Evolutionary conservation across 768 basidiomycete species (phyloP).

Genomic region (Chalciporus sphaerocephalus): DNA sequence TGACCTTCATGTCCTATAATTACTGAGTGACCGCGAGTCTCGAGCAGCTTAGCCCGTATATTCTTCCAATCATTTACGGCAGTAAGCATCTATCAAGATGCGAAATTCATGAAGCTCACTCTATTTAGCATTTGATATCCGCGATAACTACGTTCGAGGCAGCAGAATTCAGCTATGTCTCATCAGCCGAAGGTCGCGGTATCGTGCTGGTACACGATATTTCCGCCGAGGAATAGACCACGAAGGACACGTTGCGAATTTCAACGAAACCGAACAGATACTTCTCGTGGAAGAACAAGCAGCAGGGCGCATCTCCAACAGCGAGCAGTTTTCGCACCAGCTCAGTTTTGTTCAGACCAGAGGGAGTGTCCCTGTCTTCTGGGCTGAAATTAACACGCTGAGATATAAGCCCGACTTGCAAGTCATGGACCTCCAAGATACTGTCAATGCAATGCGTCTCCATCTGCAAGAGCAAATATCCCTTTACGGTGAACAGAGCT

Average conservation of each 20-base stretch:
- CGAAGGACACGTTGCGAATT: conserved; percentile 90
- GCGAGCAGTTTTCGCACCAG: conserved; percentile 52
- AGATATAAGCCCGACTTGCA: conserved; percentile 95
- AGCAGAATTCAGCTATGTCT: conserved; percentile 79
- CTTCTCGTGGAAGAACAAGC: conserved; percentile 66
- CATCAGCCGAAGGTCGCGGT: conserved; percentile 90
- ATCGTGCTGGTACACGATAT: conserved; percentile 94
- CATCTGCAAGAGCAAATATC: conserved; percentile 74
- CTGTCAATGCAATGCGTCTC: conserved; percentile 64
- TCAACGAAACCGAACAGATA: conserved; percentile 97
- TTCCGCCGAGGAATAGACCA: conserved; percentile 91
- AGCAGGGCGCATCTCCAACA: conserved; percentile 35
- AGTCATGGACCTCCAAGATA: conserved; percentile 88
- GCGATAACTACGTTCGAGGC: conserved; percentile 68
- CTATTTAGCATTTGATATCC: conserved; percentile 76
- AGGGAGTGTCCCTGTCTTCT: conserved; percentile 91
- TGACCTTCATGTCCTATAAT: background rate
- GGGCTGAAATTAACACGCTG: conserved; percentile 94
- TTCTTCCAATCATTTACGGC: conserved; percentile 91
- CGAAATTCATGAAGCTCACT: background rate
- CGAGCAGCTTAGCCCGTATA: conserved; percentile 75
- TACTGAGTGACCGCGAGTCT: conserved; percentile 8
- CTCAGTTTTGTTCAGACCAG: conserved; percentile 91
- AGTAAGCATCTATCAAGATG: conserved; percentile 55
- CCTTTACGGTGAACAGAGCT: conserved; percentile 69